Percentiles rank a stretch among this genome's conserved stretches.
These are phyloP conservation scores for Centaurea solstitialis DNA, from an alignment of 129 eudicot genomes.

Conservation along the genomic window DNA sequence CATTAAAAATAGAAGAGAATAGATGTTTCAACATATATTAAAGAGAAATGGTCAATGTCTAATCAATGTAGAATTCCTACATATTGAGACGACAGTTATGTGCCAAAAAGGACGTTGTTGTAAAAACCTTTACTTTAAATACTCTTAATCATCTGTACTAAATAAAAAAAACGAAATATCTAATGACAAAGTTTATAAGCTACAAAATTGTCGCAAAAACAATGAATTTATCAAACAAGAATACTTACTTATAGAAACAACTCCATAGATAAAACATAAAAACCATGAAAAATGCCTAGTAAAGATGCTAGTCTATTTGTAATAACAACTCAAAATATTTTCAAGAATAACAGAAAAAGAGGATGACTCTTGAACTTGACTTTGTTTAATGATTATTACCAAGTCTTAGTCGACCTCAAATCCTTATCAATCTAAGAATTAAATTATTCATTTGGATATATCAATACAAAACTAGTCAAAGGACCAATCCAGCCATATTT, in stretches of 20 bases:
- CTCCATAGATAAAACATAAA: not conserved
- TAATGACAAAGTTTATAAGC: not conserved
- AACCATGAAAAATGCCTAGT: not conserved
- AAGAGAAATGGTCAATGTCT: not conserved
- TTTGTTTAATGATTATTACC: constrained; percentile 7
- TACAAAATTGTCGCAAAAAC: not conserved
- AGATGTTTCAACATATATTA: not conserved
- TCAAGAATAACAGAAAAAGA: not conserved
- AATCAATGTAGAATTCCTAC: not conserved
- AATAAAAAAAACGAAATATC: no score
- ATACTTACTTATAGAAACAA: not conserved
- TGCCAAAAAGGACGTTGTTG: no score
- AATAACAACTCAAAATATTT: not conserved
- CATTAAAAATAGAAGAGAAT: not conserved
- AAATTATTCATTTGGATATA: not conserved
- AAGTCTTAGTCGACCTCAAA: constrained; percentile 20
- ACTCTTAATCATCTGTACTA: not conserved
- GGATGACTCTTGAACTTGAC: not conserved
- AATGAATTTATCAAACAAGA: not conserved
- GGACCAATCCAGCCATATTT: not conserved
- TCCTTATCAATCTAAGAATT: constrained; percentile 4
- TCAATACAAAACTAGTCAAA: constrained; percentile 5
- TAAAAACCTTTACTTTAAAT: not conserved
- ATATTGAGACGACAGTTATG: not conserved
- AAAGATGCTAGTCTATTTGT: not conserved